Base-by-base conservation (phyloP, 306 rosid species). In the Hylodesmum podocarpum region DNA sequence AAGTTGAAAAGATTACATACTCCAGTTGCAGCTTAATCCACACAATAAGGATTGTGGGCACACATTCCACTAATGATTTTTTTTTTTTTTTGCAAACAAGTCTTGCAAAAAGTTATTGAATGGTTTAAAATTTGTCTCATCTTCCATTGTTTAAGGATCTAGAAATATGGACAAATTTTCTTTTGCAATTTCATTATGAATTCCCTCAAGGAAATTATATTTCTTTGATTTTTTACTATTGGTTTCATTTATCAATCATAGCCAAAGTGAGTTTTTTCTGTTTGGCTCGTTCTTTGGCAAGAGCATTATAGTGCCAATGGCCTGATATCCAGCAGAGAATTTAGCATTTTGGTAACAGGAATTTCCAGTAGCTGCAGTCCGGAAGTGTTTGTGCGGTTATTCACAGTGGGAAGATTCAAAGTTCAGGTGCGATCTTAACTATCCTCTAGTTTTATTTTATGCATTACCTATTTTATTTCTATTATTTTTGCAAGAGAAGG, bases 341-440 rank as follows among this genome's bases (percentile, higher is more conserved):
- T 76, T 55, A 78, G 77, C 77, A 87, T 90, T 55, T 66, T 87
- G 88, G 83, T 85, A 67, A 72, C 81, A 4, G 84, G 77, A 51
- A 70, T 89, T 72, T 89, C 87, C 41, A 86, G 29, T 39, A 86
- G 89, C 61, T 84, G 59, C 64, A 82, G 83, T 54, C 84, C 79
- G 12, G 76, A 82, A 3, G 89, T 81, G 44, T 84, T 91, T 83
- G 86, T 63, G 46, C 84, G 43, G 91, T 89, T 75, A 83, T 90
- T 15, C 80, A 89, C 8, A 81, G 85, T 66, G 88, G 91, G 75
- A 88, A 87, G 80, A 85, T 90, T 3, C 72, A 77, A 84, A 0
- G 84, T 84, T 86, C 96, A 85, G 95, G 95, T 89, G 85, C 75
- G 75, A 59, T 40, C 76, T 53, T 62, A 53, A 36, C 1, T 63